Percentiles rank a stretch among this genome's conserved stretches.
phyloP scores from a whole-genome alignment of 768 basidiomycete species.

The Gymnopilus junonius region DNA sequence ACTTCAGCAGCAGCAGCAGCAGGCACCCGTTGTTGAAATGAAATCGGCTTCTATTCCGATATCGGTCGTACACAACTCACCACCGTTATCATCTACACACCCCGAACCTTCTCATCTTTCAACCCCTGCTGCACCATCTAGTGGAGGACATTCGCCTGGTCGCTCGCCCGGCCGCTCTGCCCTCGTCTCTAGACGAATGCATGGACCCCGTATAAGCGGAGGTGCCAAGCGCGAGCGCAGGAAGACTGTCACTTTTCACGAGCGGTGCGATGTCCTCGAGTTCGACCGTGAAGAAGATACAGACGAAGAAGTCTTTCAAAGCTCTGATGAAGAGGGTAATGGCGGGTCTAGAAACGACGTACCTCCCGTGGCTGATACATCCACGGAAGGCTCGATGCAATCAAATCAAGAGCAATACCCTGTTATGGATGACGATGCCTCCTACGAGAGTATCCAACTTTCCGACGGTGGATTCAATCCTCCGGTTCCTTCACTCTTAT shows the following conservation, averaged over 20 bases:
- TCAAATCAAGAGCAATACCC: slow-evolving; percentile 20
- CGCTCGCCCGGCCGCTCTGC: slow-evolving; percentile 71
- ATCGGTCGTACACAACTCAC: slow-evolving; percentile 15
- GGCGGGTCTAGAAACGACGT: slow-evolving; percentile 10
- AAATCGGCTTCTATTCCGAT: slow-evolving; percentile 32
- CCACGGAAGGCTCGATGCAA: slow-evolving; percentile 29
- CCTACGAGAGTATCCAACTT: slow-evolving; percentile 49
- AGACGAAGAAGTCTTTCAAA: slow-evolving; percentile 31
- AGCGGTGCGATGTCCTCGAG: slow-evolving; percentile 81
- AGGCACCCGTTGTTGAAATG: slow-evolving; percentile 25
- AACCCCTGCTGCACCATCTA: slow-evolving; percentile 20
- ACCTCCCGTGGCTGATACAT: slow-evolving; percentile 44
- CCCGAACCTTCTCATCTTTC: slow-evolving; percentile 26
- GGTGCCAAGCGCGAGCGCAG: slow-evolving; percentile 56
- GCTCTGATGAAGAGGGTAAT: slow-evolving; percentile 34
- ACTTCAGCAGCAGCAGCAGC: slow-evolving; percentile 23
- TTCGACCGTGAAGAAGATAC: slow-evolving; percentile 61
- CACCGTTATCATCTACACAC: slow-evolving; percentile 21
- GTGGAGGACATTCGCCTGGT: slow-evolving; percentile 50
- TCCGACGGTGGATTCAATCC: slow-evolving; percentile 43
- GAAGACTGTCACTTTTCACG: slow-evolving; percentile 82
- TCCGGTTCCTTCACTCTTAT: slow-evolving; percentile 36
- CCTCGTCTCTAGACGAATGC: slow-evolving; percentile 72
- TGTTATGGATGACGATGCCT: slow-evolving; percentile 35
- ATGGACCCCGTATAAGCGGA: slow-evolving; percentile 71